These are phyloP conservation scores for Fragaria vesca DNA, from an alignment of 306 rosid genomes.

Conservation along the genomic window DNA sequence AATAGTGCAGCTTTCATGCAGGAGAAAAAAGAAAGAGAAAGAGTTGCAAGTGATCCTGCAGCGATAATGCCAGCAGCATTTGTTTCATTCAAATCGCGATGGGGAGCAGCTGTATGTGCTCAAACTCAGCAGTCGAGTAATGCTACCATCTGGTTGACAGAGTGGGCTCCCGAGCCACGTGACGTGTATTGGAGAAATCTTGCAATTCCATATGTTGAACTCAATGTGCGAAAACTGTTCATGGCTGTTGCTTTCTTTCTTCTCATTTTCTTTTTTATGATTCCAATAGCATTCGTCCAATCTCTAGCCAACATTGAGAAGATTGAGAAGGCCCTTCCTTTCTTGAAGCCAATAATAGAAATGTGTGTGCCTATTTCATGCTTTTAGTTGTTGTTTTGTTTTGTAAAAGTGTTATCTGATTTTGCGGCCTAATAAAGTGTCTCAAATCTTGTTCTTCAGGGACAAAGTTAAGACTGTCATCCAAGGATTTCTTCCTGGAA, in stretches of 20 bases:
- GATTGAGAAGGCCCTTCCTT: conserved; percentile 72
- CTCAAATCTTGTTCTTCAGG: conserved; percentile 48
- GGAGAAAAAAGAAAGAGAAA: conserved; percentile 79
- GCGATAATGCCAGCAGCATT: conserved; percentile 88
- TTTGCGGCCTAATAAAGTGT: conserved; percentile 14
- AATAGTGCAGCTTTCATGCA: conserved; percentile 40
- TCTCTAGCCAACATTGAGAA: conserved; percentile 86
- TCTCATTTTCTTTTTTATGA: conserved; percentile 78
- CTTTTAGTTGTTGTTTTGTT: not conserved
- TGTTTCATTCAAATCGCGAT: conserved; percentile 81
- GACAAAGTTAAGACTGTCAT: conserved; percentile 54
- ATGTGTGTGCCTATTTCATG: conserved; percentile 50
- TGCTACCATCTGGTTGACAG: conserved; percentile 87
- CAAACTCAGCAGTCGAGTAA: conserved; percentile 86
- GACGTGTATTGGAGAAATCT: conserved; percentile 88
- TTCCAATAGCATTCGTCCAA: conserved; percentile 90
- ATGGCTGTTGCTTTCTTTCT: conserved; percentile 49
- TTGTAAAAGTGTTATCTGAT: not conserved
- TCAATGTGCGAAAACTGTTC: conserved; percentile 62
- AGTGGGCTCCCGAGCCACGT: conserved; percentile 95
- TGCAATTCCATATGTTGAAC: conserved; percentile 78
- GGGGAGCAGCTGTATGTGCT: conserved; percentile 96
- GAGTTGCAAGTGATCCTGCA: conserved; percentile 46
- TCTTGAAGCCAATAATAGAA: conserved; percentile 61
- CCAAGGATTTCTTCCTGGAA: conserved; percentile 94